Evolutionary conservation across 225 moss, liverwort and hornwort species (phyloP), one percentile per base, ranked within the genome.

Genomic region (Anthoceros angustus): DNA sequence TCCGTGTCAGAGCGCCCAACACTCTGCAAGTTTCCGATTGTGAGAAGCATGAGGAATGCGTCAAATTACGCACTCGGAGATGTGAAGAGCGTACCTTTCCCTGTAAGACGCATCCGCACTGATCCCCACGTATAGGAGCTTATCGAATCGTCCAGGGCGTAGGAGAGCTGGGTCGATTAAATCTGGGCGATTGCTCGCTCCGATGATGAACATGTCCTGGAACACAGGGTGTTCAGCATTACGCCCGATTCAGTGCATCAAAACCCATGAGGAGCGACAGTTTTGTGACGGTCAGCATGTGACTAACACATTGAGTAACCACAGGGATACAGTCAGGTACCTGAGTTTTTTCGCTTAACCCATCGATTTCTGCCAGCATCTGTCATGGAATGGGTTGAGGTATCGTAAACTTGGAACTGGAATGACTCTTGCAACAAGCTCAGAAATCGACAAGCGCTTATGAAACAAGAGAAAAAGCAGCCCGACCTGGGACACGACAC

Each of bases 301-400:
- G 1, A 55, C 21, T 15, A 3, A 3, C 21, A 21, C 1, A 1
- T 15, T 55, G 50, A 16, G 16, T 55, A 55, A 55, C 2, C 3
- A 15, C 40, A 4, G 3, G 25, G 43, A 20, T 16, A 74, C 70
- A 71, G 32, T 32, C 32, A 1, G 32, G 32, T 69, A 98, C 98
- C 82, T 98, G 98, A 64, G 87, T 80, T 39, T 81, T 89, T 66
- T 87, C 87, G 74, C 86, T 83, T 45, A 98, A 72, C 48, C 98
- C 92, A 72, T 98, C 98, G 66, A 98, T 98, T 72, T 98, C 98
- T 63, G 98, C 89, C 63, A 98, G 92, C 92, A 98, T 84, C 98
- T 98, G 78, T n/a, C 43, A 74, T 62, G 24, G 25, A 5, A 40
- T 63, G 41, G 42, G n/a, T 20, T 25, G 64, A 25, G 39, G 39